phyloP scores from a whole-genome alignment of 2,329 filamentous ascomycete species.

The Penicillium sp. region DNA sequence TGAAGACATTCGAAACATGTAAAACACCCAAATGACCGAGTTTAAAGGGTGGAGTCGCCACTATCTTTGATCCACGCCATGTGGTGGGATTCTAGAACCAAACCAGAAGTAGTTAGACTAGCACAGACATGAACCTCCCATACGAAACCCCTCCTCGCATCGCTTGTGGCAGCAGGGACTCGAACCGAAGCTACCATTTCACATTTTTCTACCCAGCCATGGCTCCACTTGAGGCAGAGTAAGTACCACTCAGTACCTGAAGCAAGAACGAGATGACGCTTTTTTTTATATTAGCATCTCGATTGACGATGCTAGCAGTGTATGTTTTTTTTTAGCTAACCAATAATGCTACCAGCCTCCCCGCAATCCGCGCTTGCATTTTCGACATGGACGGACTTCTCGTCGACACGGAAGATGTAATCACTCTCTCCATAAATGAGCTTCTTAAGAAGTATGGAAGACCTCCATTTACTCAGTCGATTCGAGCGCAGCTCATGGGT shows the following conservation, averaged over 20 bases:
- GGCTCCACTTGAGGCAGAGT: neutral
- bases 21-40: too few species aligned
- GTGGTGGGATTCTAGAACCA: too few species aligned
- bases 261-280: neutral
- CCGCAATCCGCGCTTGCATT: conserved; percentile 35
- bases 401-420: conserved; percentile 38
- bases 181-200: too few species aligned
- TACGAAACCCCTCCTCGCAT: too few species aligned
- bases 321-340: conserved; percentile 9
- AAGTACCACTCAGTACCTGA: neutral
- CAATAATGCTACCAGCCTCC: conserved; percentile 18
- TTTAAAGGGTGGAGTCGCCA: too few species aligned
- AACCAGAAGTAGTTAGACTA: too few species aligned
- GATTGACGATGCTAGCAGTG: too few species aligned
- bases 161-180: too few species aligned
- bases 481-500: conserved; percentile 28
- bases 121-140: too few species aligned
- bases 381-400: conserved; percentile 40
- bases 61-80: too few species aligned
- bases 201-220: neutral
- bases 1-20: too few species aligned
- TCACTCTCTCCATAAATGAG: conserved; percentile 22
- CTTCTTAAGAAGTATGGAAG: conserved; percentile 23
- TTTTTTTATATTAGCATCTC: too few species aligned
- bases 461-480: conserved; percentile 17